phyloP scores from a whole-genome alignment of 2,329 filamentous ascomycete genomes.

The Teratosphaeria pseudoeucalypti region DNA sequence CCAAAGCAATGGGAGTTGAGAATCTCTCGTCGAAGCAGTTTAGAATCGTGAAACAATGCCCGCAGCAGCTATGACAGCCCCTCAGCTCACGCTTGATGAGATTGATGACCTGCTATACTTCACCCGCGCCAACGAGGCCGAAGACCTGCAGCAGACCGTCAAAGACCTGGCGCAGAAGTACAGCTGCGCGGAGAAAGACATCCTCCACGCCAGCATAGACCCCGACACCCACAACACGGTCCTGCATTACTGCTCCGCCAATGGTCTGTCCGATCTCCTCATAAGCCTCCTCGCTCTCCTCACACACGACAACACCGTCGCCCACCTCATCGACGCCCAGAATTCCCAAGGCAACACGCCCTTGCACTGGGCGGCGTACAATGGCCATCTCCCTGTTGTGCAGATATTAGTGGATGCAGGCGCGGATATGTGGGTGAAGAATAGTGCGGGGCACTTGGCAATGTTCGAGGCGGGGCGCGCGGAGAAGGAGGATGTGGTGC shows the following conservation, averaged over 20 bases:
- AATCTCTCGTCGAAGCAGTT: neutral
- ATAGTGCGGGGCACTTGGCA: slow-evolving; percentile 66
- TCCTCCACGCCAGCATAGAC: slow-evolving; percentile 63
- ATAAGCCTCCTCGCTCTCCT: slow-evolving; percentile 13
- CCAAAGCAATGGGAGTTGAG: neutral
- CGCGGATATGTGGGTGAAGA: slow-evolving; percentile 67
- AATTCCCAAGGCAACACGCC: slow-evolving; percentile 85
- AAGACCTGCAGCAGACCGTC: slow-evolving; percentile 54
- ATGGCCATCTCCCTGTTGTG: slow-evolving; percentile 73
- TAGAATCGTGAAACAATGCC: neutral
- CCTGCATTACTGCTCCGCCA: slow-evolving; percentile 86
- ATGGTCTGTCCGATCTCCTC: slow-evolving; percentile 54
- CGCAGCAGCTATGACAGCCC: neutral
- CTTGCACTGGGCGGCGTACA: slow-evolving; percentile 86
- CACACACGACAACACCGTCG: neutral
- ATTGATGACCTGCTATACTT: slow-evolving; percentile 89
- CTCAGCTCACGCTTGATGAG: slow-evolving; percentile 59
- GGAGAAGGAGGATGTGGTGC: slow-evolving; percentile 39
- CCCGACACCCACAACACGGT: slow-evolving; percentile 64
- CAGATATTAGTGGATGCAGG: slow-evolving; percentile 66
- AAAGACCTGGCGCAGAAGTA: slow-evolving; percentile 52
- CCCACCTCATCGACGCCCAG: slow-evolving; percentile 50
- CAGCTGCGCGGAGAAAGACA: slow-evolving; percentile 47
- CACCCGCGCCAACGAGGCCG: slow-evolving; percentile 64
- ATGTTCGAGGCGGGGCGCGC: slow-evolving; percentile 42